Evolutionary conservation across 768 basidiomycete genomes (phyloP), one percentile per base, ranked within the genome.

Genomic region (Tylopilus sp.): DNA sequence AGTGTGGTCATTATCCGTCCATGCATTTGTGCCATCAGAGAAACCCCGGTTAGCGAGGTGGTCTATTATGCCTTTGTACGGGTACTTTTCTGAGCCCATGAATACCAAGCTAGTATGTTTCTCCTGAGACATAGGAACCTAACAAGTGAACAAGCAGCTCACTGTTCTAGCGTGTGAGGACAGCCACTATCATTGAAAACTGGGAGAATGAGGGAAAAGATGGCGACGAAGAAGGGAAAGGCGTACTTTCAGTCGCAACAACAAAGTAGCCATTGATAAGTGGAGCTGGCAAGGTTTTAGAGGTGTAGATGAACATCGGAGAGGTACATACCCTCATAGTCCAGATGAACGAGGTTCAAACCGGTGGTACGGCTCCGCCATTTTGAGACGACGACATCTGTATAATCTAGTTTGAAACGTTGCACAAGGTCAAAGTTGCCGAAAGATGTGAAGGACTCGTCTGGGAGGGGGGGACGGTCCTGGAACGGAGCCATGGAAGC

Each of bases 161-260:
- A 92, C 91, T 98, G 95, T 71, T 98, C 95, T 35, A 98, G 74
- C 1, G 95, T 98, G 69, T 98, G 95, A 3, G 95, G 95, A 61
- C 95, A 89, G 50, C 95, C 95, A 44, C 84, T 88, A 65, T 97
- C 95, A 71, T 95, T 78, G 71, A 97, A 95, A 66, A 95, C 93
- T 95, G 50, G 21, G 31, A 41, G 21, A 7, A 36, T 60, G 49
- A 58, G 47, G n/a, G 47, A 28, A 18, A n/a, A 2, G 12, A 44
- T 17, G 6, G 30, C 8, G 22, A 20, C 4, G 17, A 33, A 7
- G 12, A 36, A 10, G 5, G 5, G 40, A 41, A 9, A 11, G 33
- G 63, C 82, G 46, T 63, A 91, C 92, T 95, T 75, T 97, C 94
- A 17, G 94, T 95, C 18, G 80, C 81, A 33, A 95, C 83, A 30